Evolutionary conservation across 495 filamentous ascomycete genomes (phyloP), one percentile per base, ranked within the genome.

Genomic region (Penicillium maclennaniae): DNA sequence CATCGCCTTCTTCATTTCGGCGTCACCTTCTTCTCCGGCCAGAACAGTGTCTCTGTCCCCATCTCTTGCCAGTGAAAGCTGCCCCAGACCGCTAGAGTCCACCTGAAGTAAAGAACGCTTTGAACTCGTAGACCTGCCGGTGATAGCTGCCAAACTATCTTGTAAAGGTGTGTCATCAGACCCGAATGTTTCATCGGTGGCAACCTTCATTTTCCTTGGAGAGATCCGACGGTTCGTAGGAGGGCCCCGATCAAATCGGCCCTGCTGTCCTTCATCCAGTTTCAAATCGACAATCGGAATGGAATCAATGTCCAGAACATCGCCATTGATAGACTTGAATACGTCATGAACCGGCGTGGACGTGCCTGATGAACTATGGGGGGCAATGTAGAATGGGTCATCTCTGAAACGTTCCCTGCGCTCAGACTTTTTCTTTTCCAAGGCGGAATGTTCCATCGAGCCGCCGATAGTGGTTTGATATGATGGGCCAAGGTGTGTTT

Each of bases 281-380:
- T 92, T 83, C 21, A 98, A 80, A 58, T 95, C 84, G 80, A 98
- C 90, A 54, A 97, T 92, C 1, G 93, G 93, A 54, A 98, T 98
- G 14, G 87, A 80, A 65, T 98, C 93, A 45, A 98, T 80, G 64
- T 98, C 93, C 15, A 96, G 70, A 26, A 83, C 86, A 7, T 85
- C 83, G 2, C 84, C 85, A 58, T 89, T 87, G 27, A 82, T 81
- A 26, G 71, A 79, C 52, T 81, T 76, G 0, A 91, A 74, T 37
- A 89, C 84, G 48, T 84, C 85, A 60, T 89, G 84, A 49, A 89
- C 1, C 31, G 87, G 85, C 0, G 88, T 89, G 1, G 82, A 86
- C 9, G 73, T 74, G 36, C 76, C 82, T 7, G 75, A 79, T 8
- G 62, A 59, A 0, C 54, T 58, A 21, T 77, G 82, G 2, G 74